phyloP scores from a whole-genome alignment of 2,329 filamentous ascomycete species.

The Epichloe brachyelytri region DNA sequence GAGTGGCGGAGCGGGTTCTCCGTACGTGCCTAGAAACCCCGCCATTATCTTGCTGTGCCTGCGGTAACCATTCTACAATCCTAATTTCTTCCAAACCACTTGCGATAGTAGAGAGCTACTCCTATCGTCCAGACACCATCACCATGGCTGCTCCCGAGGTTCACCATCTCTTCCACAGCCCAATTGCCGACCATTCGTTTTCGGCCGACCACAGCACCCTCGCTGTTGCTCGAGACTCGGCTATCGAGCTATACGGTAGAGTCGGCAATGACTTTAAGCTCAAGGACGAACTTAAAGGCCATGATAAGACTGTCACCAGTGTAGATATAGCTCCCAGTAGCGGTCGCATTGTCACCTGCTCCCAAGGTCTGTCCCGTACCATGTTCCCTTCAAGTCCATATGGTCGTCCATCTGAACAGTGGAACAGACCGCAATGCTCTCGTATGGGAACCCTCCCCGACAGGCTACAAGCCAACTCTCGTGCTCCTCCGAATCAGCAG shows the following conservation, averaged over 20 bases:
- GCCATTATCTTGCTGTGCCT: constrained; percentile 1
- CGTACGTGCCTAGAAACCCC: constrained; percentile 1
- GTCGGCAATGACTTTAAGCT: constrained; percentile 65
- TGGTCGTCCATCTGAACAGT: no score
- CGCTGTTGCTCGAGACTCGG: constrained; percentile 81
- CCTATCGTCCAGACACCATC: constrained; percentile 26
- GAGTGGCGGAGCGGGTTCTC: neutral
- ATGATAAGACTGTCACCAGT: constrained; percentile 93
- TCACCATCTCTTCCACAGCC: constrained; percentile 91
- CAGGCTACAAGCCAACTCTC: constrained; percentile 91
- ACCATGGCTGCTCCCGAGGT: constrained; percentile 79
- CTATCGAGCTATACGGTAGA: constrained; percentile 74
- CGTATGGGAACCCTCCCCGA: constrained; percentile 90
- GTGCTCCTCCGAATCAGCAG: constrained; percentile 95
- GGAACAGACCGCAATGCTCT: constrained; percentile 81
- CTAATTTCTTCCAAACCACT: neutral
- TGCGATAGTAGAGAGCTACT: constrained; percentile 91
- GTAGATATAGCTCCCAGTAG: constrained; percentile 87
- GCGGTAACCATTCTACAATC: neutral
- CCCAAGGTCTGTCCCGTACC: constrained; percentile 53
- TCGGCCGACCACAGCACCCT: constrained; percentile 80
- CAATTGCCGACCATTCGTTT: constrained; percentile 97
- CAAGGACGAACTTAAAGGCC: constrained; percentile 85
- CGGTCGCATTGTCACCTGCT: constrained; percentile 93
- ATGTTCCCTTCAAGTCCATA: no score